Percentiles rank a stretch among this genome's conserved stretches.
These are phyloP conservation scores for Leishmania martiniquensis DNA, from an alignment of 208 protist species.

Conservation along the genomic window DNA sequence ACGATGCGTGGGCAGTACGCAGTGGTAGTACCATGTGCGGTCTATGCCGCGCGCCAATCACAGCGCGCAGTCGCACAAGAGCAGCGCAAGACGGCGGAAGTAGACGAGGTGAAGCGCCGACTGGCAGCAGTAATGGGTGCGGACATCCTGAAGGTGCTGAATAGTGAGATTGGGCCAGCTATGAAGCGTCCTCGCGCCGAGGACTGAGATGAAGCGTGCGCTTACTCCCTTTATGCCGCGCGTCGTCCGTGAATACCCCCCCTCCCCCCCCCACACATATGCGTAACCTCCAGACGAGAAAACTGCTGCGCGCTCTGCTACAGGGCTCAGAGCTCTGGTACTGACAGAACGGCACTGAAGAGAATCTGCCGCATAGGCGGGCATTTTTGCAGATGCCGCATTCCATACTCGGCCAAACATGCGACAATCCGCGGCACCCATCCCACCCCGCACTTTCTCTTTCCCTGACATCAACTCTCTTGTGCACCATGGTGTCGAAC, in stretches of 20 bases:
- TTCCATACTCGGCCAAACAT: not conserved
- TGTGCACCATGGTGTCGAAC: not conserved
- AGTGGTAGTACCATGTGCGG: constrained; percentile 38
- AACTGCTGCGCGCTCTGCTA: not conserved
- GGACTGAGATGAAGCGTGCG: not conserved
- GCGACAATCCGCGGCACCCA: not conserved
- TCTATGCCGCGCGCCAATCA: constrained; percentile 43
- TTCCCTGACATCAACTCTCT: not conserved
- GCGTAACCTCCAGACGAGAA: not conserved
- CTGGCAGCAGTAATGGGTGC: constrained; percentile 40
- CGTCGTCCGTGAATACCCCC: too few species aligned
- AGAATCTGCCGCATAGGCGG: not conserved
- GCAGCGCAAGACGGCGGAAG: constrained; percentile 26
- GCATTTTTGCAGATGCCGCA: not conserved
- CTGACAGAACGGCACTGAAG: not conserved
- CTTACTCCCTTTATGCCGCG: not conserved
- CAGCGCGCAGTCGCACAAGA: constrained; percentile 30
- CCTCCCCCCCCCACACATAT: not conserved
- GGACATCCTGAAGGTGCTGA: constrained; percentile 33
- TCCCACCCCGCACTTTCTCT: not conserved
- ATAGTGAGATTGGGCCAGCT: constrained; percentile 11
- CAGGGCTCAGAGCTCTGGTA: not conserved
- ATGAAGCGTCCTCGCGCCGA: constrained; percentile 23
- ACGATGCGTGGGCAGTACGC: constrained; percentile 48
- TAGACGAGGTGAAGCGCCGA: constrained; percentile 50